Evolutionary conservation across 2,329 filamentous ascomycete genomes (phyloP), one percentile per base, ranked within the genome.

Genomic region (Claviceps sp.): DNA sequence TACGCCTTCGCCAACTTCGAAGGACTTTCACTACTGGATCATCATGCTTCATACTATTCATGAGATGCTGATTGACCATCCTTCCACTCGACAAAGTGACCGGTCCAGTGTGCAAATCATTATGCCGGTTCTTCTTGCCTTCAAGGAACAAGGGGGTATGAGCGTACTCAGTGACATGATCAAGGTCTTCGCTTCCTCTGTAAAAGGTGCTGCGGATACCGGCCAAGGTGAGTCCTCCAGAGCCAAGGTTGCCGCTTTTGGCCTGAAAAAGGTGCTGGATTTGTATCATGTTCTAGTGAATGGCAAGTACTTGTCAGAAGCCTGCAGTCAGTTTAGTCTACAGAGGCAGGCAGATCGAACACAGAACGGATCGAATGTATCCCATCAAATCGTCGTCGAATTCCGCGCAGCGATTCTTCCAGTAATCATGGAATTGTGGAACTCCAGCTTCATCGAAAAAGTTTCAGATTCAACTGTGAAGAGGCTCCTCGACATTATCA

Each of bases 371-470:
- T 59, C 65, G 2, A 67, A 70, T 22, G 62, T 73, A 9, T 76
- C 82, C 14, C 74, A 79, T 1, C 91, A 96, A 60, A 85, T 97
- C 52, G 72, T 96, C 14, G 82, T 97, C 5, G 91, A 97, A 64
- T 70, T 97, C 43, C 84, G 93, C 43, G 81, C 86, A 68, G 80
- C 83, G 26, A 80, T 96, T 26, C 70, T 96, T 14, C 87, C 89
- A 0, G 79, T 85, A 46, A 77, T 93, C 42, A 78, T 79, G 52
- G 77, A 83, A 47, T 77, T 97, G 30, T 98, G 93, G 94, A 82
- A 88, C 58, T 94, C 89, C 1, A 74, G 81, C 26, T 79, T 95
- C 47, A 80, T 93, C 18, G 88, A 95, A 59, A 90, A 88, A 60
- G 80, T 88, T 1, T 82, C 86, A 3, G 84, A 82, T 24, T 77